Base-by-base conservation (phyloP, 2,329 filamentous ascomycete species). In the Thielaviopsis ethacetica region DNA sequence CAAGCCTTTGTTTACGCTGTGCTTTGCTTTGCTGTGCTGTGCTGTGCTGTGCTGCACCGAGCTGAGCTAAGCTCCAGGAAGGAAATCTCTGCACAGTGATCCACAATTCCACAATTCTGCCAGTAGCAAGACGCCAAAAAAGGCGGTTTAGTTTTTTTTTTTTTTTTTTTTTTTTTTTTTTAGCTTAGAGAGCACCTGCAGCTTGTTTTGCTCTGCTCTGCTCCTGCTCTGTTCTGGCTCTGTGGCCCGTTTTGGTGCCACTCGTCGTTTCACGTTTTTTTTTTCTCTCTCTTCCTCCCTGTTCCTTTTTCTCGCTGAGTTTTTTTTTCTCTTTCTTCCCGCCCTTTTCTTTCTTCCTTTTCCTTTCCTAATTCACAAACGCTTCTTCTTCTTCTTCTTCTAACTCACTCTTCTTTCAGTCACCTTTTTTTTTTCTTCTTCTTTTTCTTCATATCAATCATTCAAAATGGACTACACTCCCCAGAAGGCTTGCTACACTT, bases 401-500 rank as follows among this genome's bases (percentile, higher is more conserved):
- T 54, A 13, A 38, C 55, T 60, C 22, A 58, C 26, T 44, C 27
- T 56, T 27, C 47, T 34, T 34, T 34, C 50, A 34, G 47, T 15
- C 54, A 56, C 24, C 30, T n/a, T 38, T 54, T 22, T 22, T 10
- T 6, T 21, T n/a, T 41, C 9, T 49, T 34, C 21, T 15, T 10
- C 3, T 51, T n/a, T 19, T 22, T n/a, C 7, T 52, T 17, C 22
- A 49, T 22, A 61, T 44, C 26, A 53, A 44, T 3, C 17, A 7
- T 30, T 62, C 64, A 69, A 65, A 66, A 78, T 78, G 75, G 75
- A 77, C 60, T 74, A 65, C 64, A 64, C 64, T 59, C 60, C 57
- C 60, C 72, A 71, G 63, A 75, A 76, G 66, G 72, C 74, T 63
- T 79, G 76, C 71, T 79, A 78, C 68, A 75, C 72, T 65, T 76